phyloP scores from a whole-genome alignment of 495 filamentous ascomycete species.

The Podospora pseudocomata region DNA sequence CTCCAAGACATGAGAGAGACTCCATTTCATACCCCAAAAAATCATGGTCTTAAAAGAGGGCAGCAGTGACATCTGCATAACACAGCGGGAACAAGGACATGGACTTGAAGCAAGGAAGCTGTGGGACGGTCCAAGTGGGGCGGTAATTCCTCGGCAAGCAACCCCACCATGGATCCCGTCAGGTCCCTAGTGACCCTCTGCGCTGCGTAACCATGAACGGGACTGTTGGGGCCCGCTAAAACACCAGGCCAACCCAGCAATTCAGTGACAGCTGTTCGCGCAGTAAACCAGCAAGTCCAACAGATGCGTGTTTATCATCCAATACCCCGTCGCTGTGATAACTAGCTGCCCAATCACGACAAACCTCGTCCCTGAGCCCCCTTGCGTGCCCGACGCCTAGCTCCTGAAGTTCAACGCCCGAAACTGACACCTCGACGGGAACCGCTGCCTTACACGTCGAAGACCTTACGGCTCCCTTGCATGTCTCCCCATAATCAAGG shows the following conservation, averaged over 20 bases:
- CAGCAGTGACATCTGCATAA: not conserved
- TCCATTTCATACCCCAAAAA: not conserved
- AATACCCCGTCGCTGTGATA: not conserved
- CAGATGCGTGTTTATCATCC: not conserved
- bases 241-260: slow-evolving; percentile 1
- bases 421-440: not conserved
- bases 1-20: too few relatives aligned
- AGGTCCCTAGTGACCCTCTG: not conserved
- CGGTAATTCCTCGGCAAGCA: slow-evolving; percentile 13
- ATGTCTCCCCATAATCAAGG: slow-evolving; percentile 35
- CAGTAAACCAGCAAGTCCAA: not conserved
- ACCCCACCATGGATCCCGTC: slow-evolving; percentile 6
- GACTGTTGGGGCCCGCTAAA: slow-evolving; percentile 3
- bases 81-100: not conserved
- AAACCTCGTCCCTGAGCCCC: not conserved
- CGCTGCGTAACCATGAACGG: not conserved
- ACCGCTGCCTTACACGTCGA: slow-evolving; percentile 4
- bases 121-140: not conserved
- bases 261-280: not conserved
- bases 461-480: slow-evolving; percentile 20
- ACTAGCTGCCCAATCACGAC: not conserved
- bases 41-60: not conserved
- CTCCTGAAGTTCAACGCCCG: slow-evolving; percentile 1
- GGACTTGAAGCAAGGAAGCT: not conserved
- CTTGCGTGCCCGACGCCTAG: not conserved